These are phyloP conservation scores for Hypericum androsaemum DNA, from an alignment of 345 rosid species.

Conservation along the genomic window DNA sequence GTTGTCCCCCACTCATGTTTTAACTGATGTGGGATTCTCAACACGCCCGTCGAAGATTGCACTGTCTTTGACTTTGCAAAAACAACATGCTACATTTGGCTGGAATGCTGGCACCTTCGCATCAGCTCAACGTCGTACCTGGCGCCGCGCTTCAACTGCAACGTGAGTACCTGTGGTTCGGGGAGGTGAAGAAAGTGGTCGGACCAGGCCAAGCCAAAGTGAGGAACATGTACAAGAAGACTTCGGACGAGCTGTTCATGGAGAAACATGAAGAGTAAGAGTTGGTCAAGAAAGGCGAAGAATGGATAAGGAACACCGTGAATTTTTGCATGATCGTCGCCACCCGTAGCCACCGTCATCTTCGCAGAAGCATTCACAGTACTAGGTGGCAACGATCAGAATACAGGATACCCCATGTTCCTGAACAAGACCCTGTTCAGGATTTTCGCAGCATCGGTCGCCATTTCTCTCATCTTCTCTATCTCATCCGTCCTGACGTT, in stretches of 20 bases:
- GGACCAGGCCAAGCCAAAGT: background rate
- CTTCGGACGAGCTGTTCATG: slow-evolving; percentile 1
- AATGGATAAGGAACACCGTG: slow-evolving; percentile 6
- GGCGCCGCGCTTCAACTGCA: slow-evolving; percentile 21
- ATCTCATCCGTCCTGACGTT: too few species aligned
- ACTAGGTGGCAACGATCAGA: background rate
- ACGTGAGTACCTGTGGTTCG: slow-evolving; percentile 6
- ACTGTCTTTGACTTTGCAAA: too few species aligned
- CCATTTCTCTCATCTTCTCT: too few species aligned
- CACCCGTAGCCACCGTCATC: slow-evolving; percentile 1
- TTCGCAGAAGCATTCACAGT: slow-evolving; percentile 4
- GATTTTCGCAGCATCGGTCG: background rate
- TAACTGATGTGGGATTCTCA: too few species aligned
- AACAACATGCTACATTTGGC: slow-evolving; percentile 20
- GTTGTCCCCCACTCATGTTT: too few species aligned
- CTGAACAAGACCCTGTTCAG: too few species aligned
- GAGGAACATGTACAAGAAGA: background rate
- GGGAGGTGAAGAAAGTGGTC: background rate
- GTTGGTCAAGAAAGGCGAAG: background rate
- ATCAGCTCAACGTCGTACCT: slow-evolving; percentile 8
- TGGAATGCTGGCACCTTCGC: slow-evolving; percentile 4
- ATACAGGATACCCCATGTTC: background rate
- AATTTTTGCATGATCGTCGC: slow-evolving; percentile 7
- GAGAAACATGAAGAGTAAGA: background rate
- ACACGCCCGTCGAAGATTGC: too few species aligned